Base-by-base conservation (phyloP, 805 yeast species). In the Saccharomycopsis javanensis region DNA sequence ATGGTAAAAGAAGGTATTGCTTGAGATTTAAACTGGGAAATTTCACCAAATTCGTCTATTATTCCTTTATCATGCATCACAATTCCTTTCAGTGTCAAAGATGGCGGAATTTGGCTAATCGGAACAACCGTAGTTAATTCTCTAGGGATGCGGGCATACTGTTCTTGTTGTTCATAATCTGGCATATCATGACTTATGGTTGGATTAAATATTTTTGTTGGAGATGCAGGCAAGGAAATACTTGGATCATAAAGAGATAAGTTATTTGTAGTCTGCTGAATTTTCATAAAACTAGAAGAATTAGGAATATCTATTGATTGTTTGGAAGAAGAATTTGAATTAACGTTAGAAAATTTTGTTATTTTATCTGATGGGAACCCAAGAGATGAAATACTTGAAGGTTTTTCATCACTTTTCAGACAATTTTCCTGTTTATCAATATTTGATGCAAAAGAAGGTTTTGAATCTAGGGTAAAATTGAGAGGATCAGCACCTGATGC, bases 11-110 rank as follows among this genome's bases (percentile, higher is more conserved):
- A 23, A 42, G 27, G 15, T 3, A 5, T 20, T 42, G 48, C 23
- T 35, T 27, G 34, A 11, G 28, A 27, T 52, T 15, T 38, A 8
- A 53, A 35, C 50, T 53, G 51, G 5, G 25, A 54, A 18, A 42
- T 31, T 30, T 54, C 51, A 4, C 56, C 56, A 46, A 45, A 54
- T 18, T 48, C 56, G 18, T 54, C 56, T 20, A 54, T 48, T 7
- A 54, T 54, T 16, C 48, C 48, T 42, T 20, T 42, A 20, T 42
- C 48, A 23, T 42, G 48, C 13, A 42, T 28, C 15, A 42, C 48
- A 27, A 42, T 42, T 23, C 48, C 48, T 16, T n/a, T 8, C 48
- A 42, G 48, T 3, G 25, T 42, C 25, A 42, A 42, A 20, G 48
- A 11, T 10, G 48, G 48, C 5, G 48, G 48, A 3, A 42, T 42